Evolutionary conservation across 2,329 filamentous ascomycete species (phyloP).

Genomic region (Aspergillus brunneoviolaceus): DNA sequence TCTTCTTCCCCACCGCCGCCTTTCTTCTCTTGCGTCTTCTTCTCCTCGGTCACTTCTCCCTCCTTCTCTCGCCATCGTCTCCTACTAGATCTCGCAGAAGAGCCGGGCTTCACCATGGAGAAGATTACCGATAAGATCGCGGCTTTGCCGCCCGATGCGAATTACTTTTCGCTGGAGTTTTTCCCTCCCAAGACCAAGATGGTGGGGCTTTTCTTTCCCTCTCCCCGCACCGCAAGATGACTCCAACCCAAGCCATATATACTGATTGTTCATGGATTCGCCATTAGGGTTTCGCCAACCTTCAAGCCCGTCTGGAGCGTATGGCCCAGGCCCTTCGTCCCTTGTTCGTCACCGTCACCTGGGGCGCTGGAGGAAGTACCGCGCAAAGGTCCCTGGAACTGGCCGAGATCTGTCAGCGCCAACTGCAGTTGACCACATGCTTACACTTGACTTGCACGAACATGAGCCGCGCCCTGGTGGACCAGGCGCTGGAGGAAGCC

Average conservation of each 20-base stretch:
- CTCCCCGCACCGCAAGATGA: slow-evolving; percentile 23
- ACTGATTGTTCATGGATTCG: slow-evolving; percentile 14
- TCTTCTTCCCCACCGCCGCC: slow-evolving; percentile 18
- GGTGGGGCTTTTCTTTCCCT: slow-evolving; percentile 45
- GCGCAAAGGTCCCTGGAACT: slow-evolving; percentile 88
- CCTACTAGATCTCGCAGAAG: slow-evolving; percentile 1
- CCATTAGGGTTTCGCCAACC: slow-evolving; percentile 76
- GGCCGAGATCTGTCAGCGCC: slow-evolving; percentile 90
- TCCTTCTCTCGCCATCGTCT: slow-evolving; percentile 6
- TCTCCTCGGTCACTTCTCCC: slow-evolving; percentile 18
- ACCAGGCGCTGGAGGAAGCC: slow-evolving; percentile 85
- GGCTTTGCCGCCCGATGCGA: slow-evolving; percentile 74
- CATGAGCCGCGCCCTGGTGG: slow-evolving; percentile 83
- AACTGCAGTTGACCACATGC: slow-evolving; percentile 89
- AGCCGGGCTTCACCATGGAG: slow-evolving; percentile 57
- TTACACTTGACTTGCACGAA: slow-evolving; percentile 97
- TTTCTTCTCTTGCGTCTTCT: slow-evolving; percentile 17
- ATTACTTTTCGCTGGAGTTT: slow-evolving; percentile 97
- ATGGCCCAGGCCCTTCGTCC: slow-evolving; percentile 91
- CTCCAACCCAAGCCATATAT: background rate
- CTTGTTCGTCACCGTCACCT: slow-evolving; percentile 95
- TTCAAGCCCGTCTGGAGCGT: slow-evolving; percentile 87
- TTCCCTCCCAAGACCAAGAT: slow-evolving; percentile 97
- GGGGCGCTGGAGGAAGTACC: slow-evolving; percentile 94
- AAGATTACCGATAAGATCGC: slow-evolving; percentile 95